Evolutionary conservation across 805 yeast species (phyloP).

Genomic region (Saccharomyces kudriavzevii): DNA sequence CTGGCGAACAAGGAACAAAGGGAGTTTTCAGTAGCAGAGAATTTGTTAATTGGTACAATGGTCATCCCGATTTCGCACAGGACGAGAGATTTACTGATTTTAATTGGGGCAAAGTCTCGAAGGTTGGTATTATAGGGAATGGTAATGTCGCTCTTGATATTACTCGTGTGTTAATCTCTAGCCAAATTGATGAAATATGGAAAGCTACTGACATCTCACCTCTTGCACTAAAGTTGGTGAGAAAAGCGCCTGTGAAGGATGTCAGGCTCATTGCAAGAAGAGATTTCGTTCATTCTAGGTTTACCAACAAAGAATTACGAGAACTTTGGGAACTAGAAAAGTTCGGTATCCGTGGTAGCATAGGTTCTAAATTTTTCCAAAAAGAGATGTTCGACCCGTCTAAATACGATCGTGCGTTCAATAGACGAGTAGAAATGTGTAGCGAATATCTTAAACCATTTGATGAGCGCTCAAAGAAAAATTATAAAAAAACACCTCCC

Average conservation of each 20-base stretch:
- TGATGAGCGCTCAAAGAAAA: slow-evolving; percentile 24
- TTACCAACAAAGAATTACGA: slow-evolving; percentile 85
- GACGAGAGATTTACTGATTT: slow-evolving; percentile 38
- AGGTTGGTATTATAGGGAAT: slow-evolving; percentile 83
- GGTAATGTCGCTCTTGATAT: slow-evolving; percentile 95
- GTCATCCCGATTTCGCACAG: slow-evolving; percentile 51
- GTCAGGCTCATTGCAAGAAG: slow-evolving; percentile 79
- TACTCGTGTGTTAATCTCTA: slow-evolving; percentile 64
- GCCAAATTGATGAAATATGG: slow-evolving; percentile 45
- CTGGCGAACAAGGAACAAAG: slow-evolving; percentile 46
- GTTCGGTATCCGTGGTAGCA: slow-evolving; percentile 43
- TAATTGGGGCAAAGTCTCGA: slow-evolving; percentile 50
- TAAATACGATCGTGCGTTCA: slow-evolving; percentile 44
- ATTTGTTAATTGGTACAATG: slow-evolving; percentile 96
- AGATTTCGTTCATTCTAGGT: slow-evolving; percentile 78
- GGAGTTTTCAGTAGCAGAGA: slow-evolving; percentile 76
- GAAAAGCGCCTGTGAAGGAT: slow-evolving; percentile 45
- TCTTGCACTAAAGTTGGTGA: slow-evolving; percentile 48
- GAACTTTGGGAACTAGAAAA: slow-evolving; percentile 62
- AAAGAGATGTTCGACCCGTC: slow-evolving; percentile 21
- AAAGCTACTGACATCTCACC: slow-evolving; percentile 62
- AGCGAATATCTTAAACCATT: slow-evolving; percentile 40
- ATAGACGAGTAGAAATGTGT: slow-evolving; percentile 58
- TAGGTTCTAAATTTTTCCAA: slow-evolving; percentile 32
- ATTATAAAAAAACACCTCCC: slow-evolving; percentile 18